Evolutionary conservation across 2,329 filamentous ascomycete species (phyloP).

Genomic region (Leptographium flavum): DNA sequence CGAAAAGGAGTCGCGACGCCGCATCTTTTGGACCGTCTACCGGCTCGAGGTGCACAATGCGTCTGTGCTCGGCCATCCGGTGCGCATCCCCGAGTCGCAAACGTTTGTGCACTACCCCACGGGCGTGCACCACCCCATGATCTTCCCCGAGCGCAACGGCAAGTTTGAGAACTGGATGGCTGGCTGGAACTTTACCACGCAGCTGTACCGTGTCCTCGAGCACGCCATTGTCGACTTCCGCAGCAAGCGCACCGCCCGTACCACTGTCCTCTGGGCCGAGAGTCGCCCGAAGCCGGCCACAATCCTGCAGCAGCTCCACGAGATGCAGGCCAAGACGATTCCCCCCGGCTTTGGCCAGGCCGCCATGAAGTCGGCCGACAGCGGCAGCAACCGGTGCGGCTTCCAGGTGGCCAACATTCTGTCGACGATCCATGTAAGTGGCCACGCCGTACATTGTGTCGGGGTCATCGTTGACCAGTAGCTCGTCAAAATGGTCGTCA

Average conservation of each 20-base stretch:
- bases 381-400: constrained; percentile 1
- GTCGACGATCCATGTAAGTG: not conserved
- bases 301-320: not conserved
- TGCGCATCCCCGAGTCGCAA: not conserved
- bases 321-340: not conserved
- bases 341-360: not conserved
- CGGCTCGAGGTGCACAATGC: constrained; percentile 2
- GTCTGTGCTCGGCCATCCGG: not conserved
- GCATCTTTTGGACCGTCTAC: not conserved
- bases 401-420: constrained; percentile 2
- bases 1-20: not conserved
- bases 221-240: constrained; percentile 17
- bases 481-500: not conserved
- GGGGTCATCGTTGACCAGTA: not conserved
- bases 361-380: not conserved
- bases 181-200: constrained; percentile 43
- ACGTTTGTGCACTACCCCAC: not conserved
- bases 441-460: not conserved
- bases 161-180: constrained; percentile 26
- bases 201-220: constrained; percentile 42
- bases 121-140: not conserved
- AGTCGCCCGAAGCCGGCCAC: not conserved
- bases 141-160: not conserved
- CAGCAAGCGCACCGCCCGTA: not conserved
- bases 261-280: not conserved